Base-by-base conservation (phyloP, 2,329 filamentous ascomycete species). In the Fusarium sterilihyphosum region DNA sequence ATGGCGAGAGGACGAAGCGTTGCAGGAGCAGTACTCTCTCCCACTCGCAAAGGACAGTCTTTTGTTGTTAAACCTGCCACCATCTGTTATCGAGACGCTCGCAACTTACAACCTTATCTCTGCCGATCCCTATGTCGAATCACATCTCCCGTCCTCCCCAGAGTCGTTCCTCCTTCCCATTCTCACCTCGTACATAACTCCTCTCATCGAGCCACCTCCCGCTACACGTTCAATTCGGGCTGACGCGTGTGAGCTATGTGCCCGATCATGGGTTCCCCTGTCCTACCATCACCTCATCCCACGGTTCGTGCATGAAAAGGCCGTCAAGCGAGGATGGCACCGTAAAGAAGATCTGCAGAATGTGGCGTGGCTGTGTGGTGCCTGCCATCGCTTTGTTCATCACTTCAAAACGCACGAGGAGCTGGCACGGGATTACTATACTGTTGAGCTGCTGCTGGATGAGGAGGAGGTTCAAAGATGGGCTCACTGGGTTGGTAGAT, bases 241-340 rank as follows among this genome's bases (percentile, higher is more conserved):
- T 9, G 77, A 84, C 2, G 87, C 85, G 1, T 97, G 94, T 82
- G 94, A 97, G 84, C 88, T 97, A 31, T 97, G 94, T 81, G 88
- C 86, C 4, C 87, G 94, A 2, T 89, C 90, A 71, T 94, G 93
- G 90, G 89, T 96, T 29, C 90, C 90, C 14, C 82, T 96, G 70
- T 93, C 92, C 2, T 97, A 96, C 80, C 94, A 97, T 80, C 94
- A 97, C 83, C 85, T 97, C 49, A 95, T 97, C 61, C 94, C 94
- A n/a, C 88, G 90, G 46, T 88, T 89, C 49, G 91, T 94, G 67
- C 94, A 97, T 82, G 91, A 88, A 13, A 94, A 94, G 80, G 93
- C 89, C 8, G 81, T 94, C 44, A 94, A 93, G 85, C 86, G 93
- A 47, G 92, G 92, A 3, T 97, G 94, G 94, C 93, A 95, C 84